A percentile compares a stretch with the other conserved stretches of the same genome.
Evolutionary conservation across 2,329 filamentous ascomycete species (phyloP).

Genomic region (Aspergillus vadensis): DNA sequence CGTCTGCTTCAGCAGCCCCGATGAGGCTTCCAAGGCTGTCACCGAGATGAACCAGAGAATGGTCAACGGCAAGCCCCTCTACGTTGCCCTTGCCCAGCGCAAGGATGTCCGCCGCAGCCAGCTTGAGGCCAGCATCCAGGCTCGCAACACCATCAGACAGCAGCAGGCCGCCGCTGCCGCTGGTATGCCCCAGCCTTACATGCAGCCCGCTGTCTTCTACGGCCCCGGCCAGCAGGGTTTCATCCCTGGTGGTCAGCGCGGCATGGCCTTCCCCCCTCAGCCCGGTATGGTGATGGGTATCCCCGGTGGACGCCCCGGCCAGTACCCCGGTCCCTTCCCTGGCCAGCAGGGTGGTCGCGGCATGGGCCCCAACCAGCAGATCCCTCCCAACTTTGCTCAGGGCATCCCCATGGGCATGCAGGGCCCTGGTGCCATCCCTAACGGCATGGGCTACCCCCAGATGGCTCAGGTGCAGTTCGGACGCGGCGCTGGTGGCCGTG

Average conservation of each 20-base stretch:
- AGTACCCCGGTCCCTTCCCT: constrained; percentile 79
- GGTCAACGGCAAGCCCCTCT: constrained; percentile 94
- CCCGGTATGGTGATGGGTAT: constrained; percentile 61
- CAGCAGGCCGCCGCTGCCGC: constrained; percentile 92
- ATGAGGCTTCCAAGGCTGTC: constrained; percentile 98
- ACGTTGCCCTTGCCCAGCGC: constrained; percentile 96
- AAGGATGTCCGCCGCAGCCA: constrained; percentile 99
- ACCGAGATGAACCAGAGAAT: constrained; percentile 99
- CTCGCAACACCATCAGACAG: constrained; percentile 97
- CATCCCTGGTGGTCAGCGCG: constrained; percentile 59
- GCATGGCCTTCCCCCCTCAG: constrained; percentile 62
- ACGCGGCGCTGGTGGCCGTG: constrained; percentile 69
- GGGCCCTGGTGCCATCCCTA: constrained; percentile 70
- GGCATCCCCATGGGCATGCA: constrained; percentile 62
- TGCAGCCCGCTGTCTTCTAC: constrained; percentile 91
- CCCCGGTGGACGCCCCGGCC: constrained; percentile 79
- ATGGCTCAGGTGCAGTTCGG: constrained; percentile 78
- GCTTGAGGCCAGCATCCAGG: constrained; percentile 98
- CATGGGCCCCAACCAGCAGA: constrained; percentile 76
- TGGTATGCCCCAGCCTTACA: constrained; percentile 79
- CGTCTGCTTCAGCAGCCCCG: constrained; percentile 99
- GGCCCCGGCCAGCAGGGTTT: constrained; percentile 67
- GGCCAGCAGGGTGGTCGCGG: constrained; percentile 87
- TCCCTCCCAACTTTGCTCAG: constrained; percentile 84
- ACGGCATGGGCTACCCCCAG: constrained; percentile 77